Conservation (phyloP, 228 moss, liverwort and hornwort species). For the Sphagnum magellanicum region DNA sequence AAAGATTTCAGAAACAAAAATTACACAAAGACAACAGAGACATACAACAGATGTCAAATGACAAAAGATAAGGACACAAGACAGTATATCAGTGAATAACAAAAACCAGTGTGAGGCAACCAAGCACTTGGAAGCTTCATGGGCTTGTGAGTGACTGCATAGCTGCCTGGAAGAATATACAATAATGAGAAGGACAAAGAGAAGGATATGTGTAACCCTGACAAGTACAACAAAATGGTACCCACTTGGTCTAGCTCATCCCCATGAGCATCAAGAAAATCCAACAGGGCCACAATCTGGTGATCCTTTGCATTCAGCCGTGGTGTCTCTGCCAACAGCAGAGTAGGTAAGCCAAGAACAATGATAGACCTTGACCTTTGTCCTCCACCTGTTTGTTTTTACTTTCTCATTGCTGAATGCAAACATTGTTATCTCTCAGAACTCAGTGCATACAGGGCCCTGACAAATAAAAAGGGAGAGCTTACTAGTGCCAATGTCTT, state of each 20-base stretch:
- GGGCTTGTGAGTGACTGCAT: no score
- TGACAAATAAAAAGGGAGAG: neutral
- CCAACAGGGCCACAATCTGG: neutral
- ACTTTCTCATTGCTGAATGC: neutral
- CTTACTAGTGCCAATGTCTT: no score
- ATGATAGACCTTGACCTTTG: no score
- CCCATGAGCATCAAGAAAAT: conserved; percentile 1
- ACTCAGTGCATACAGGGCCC: neutral
- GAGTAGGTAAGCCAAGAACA: neutral
- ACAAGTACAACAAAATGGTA: neutral
- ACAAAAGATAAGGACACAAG: neutral
- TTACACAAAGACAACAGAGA: neutral
- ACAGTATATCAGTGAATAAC: neutral
- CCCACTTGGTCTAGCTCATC: neutral
- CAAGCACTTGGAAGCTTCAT: neutral
- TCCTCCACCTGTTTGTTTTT: neutral
- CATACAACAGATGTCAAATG: neutral
- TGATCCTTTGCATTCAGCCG: neutral
- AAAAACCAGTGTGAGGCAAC: neutral
- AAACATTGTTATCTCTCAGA: neutral
- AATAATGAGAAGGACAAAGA: neutral
- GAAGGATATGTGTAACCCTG: neutral
- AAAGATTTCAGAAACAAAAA: no score
- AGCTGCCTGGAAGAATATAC: neutral
- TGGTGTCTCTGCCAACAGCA: conserved; percentile 2